A percentile compares a stretch with the other conserved stretches of the same genome.
Evolutionary conservation across 306 rosid genomes (phyloP).

Genomic region (Begonia loranthoides): DNA sequence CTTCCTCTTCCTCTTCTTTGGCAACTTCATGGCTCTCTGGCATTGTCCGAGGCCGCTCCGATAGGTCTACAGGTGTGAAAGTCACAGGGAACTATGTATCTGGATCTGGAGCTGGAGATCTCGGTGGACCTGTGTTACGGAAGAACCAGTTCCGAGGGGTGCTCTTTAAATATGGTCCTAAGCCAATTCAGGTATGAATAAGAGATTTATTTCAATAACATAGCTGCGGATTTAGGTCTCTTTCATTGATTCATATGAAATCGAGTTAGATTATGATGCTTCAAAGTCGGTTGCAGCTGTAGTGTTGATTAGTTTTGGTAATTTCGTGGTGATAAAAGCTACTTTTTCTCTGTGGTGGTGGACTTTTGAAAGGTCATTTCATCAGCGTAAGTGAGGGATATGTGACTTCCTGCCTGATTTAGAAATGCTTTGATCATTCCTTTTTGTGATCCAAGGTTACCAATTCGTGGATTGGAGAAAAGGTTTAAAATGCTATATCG

Average conservation of each 20-base stretch:
- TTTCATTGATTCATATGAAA: no score
- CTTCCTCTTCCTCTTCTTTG: slow-evolving; percentile 33
- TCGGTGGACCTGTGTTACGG: slow-evolving; percentile 35
- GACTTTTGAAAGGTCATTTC: no score
- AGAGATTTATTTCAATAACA: background rate
- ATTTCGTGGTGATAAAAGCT: background rate
- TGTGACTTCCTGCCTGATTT: no score
- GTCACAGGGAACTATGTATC: slow-evolving; percentile 23
- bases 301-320: background rate
- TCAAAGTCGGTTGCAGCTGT: no score
- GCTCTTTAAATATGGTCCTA: slow-evolving; percentile 89
- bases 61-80: slow-evolving; percentile 29
- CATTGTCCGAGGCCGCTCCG: slow-evolving; percentile 63
- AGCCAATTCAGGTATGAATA: slow-evolving; percentile 64
- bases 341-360: background rate
- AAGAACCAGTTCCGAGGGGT: slow-evolving; percentile 76
- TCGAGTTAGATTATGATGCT: no score
- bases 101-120: slow-evolving; percentile 17
- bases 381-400: no score
- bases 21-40: slow-evolving; percentile 81
- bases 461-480: no score
- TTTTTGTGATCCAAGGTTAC: no score
- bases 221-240: no score
- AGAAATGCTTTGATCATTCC: no score
- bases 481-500: no score